phyloP scores from a whole-genome alignment of 371 early-diverging fungal species.

The Capillidium rhysosporum region DNA sequence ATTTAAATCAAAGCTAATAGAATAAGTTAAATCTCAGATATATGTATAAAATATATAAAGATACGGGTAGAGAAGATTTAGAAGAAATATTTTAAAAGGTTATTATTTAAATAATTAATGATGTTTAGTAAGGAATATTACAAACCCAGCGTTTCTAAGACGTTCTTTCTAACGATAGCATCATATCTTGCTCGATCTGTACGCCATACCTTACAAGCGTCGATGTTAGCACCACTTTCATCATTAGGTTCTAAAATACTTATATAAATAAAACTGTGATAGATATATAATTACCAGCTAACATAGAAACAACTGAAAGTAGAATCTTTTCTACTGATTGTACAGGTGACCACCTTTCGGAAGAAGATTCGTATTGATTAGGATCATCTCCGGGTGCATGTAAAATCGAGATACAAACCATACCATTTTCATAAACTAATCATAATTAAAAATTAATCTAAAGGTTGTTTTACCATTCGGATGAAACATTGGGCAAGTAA shows the following conservation, averaged over 20 bases:
- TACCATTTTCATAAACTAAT: conserved; percentile 85
- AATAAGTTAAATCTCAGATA: no score
- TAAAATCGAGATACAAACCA: conserved; percentile 97
- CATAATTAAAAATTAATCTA: not conserved
- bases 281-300: conserved; percentile 32
- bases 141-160: conserved; percentile 45
- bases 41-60: no score
- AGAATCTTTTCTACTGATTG: conserved; percentile 96
- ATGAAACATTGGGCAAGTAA: conserved; percentile 84
- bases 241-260: conserved; percentile 79
- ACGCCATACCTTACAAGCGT: conserved; percentile 93
- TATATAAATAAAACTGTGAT: not conserved
- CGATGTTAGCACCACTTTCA: conserved; percentile 95
- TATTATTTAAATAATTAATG: no score
- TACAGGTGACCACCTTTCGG: conserved; percentile 92
- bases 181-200: conserved; percentile 63
- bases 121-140: conserved; percentile 7
- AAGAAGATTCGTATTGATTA: conserved; percentile 79
- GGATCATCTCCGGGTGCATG: conserved; percentile 98
- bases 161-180: conserved; percentile 52
- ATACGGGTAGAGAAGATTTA: no score
- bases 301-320: conserved; percentile 83
- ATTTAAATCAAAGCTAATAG: no score
- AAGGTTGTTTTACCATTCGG: conserved; percentile 43
- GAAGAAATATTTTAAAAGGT: no score